Evolutionary conservation across 108 stramenopile species (phyloP).

Genomic region (Mediolabrus comicus): DNA sequence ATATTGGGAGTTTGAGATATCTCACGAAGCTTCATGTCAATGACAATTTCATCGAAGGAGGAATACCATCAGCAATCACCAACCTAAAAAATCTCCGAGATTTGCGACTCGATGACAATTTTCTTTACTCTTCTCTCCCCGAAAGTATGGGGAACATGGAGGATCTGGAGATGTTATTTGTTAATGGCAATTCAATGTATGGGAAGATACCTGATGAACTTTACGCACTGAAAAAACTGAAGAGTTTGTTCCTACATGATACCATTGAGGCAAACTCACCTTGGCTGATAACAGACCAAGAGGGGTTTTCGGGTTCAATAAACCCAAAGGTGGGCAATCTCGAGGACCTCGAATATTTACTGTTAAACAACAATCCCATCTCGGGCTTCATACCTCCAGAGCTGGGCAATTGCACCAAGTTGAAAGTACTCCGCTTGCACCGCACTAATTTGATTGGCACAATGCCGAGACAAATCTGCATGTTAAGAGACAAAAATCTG

Average conservation of each 20-base stretch:
- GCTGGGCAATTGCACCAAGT: conserved; percentile 26
- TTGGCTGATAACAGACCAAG: conserved; percentile 38
- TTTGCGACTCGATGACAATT: conserved; percentile 59
- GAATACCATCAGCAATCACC: conserved; percentile 44
- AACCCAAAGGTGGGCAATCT: conserved; percentile 22
- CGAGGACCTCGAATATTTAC: conserved; percentile 24
- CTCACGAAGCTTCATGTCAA: conserved; percentile 44
- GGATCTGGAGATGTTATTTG: conserved; percentile 36
- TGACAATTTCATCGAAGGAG: conserved; percentile 38
- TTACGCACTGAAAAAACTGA: conserved; percentile 25
- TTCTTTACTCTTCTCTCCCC: conserved; percentile 40
- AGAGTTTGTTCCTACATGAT: conserved; percentile 29
- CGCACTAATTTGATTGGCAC: conserved; percentile 20
- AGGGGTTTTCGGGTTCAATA: conserved; percentile 34
- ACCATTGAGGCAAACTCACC: not conserved
- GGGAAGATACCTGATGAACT: conserved; percentile 34
- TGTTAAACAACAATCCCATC: conserved; percentile 46
- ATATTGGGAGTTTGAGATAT: conserved; percentile 51
- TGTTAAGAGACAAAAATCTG: conserved; percentile 29
- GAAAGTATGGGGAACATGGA: conserved; percentile 45
- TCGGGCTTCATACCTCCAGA: conserved; percentile 31
- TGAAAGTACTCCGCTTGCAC: conserved; percentile 11
- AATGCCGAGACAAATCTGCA: conserved; percentile 24
- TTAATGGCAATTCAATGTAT: conserved; percentile 24
- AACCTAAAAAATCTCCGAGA: conserved; percentile 34